Evolutionary conservation across 352 stramenopile genomes (phyloP).

Genomic region (Phytophthora agathidicida): DNA sequence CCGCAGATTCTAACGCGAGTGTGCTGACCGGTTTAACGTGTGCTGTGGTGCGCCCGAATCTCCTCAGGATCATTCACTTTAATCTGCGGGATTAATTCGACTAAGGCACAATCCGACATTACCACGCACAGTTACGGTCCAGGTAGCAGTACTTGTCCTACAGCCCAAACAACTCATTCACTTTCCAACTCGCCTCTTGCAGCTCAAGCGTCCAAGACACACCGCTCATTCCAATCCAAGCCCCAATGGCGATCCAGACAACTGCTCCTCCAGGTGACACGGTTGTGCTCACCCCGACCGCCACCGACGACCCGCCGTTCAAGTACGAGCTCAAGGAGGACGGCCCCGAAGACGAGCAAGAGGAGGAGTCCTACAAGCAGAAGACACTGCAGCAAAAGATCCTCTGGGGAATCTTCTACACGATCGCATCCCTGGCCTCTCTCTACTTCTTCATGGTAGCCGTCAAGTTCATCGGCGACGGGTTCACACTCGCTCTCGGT

Average conservation of each 20-base stretch:
- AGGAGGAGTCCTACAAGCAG: conserved; percentile 27
- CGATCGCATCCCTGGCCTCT: conserved; percentile 41
- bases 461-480: conserved; percentile 72
- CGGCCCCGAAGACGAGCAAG: conserved; percentile 12
- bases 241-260: conserved; percentile 12
- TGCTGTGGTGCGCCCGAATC: conserved; percentile 16
- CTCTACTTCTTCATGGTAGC: conserved; percentile 84
- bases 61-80: conserved; percentile 6
- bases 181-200: conserved; percentile 21
- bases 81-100: conserved; percentile 23
- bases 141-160: too few relatives aligned
- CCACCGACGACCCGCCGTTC: conserved; percentile 10
- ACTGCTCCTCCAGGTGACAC: conserved; percentile 1
- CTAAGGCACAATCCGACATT: conserved; percentile 14
- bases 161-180: background rate
- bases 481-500: conserved; percentile 68
- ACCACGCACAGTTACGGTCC: background rate
- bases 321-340: conserved; percentile 24
- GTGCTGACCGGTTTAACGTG: conserved; percentile 2
- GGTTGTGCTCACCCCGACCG: conserved; percentile 18
- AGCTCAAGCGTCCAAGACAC: conserved; percentile 14
- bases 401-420: conserved; percentile 35
- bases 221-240: background rate
- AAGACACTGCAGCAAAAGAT: conserved; percentile 39
- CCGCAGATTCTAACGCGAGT: conserved; percentile 9